Conservation (phyloP, 768 basidiomycete species). For the Artomyces pyxidatus region DNA sequence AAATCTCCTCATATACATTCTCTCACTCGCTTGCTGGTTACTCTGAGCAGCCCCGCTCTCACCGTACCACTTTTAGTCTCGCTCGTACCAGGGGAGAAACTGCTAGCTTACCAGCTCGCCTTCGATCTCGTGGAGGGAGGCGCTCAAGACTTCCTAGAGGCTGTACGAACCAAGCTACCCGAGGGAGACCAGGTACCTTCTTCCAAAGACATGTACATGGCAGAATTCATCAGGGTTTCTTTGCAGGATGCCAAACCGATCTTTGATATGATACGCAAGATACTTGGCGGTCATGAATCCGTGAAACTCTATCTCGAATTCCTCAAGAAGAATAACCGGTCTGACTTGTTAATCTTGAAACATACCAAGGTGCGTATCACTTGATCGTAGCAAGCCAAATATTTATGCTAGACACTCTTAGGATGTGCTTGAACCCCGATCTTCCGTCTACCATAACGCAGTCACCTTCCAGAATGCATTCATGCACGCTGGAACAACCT, state of each 20-base stretch:
- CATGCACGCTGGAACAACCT: slow-evolving; percentile 97
- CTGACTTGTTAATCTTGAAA: slow-evolving; percentile 86
- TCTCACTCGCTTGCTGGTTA: slow-evolving; percentile 83
- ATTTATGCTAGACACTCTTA: slow-evolving; percentile 22
- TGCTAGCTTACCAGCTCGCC: slow-evolving; percentile 89
- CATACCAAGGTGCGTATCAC: slow-evolving; percentile 67
- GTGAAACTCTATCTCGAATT: slow-evolving; percentile 94
- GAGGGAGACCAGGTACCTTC: slow-evolving; percentile 47
- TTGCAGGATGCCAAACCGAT: slow-evolving; percentile 47
- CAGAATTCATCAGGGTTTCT: not conserved
- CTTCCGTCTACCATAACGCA: slow-evolving; percentile 96
- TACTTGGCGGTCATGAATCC: slow-evolving; percentile 86
- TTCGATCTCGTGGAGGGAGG: slow-evolving; percentile 95
- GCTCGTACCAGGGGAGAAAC: slow-evolving; percentile 59
- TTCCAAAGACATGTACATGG: no score
- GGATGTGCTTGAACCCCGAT: slow-evolving; percentile 89
- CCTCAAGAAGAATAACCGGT: slow-evolving; percentile 88
- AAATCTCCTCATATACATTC: slow-evolving; percentile 72
- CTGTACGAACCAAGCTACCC: slow-evolving; percentile 59
- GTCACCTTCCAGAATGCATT: slow-evolving; percentile 96
- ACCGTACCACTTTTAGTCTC: slow-evolving; percentile 68
- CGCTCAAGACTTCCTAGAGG: slow-evolving; percentile 85
- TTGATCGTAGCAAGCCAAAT: slow-evolving; percentile 67
- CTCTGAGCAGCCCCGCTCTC: slow-evolving; percentile 73
- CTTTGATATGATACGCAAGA: slow-evolving; percentile 71